Base-by-base conservation (phyloP, 306 rosid species). In the Ammopiptanthus mongolicus region DNA sequence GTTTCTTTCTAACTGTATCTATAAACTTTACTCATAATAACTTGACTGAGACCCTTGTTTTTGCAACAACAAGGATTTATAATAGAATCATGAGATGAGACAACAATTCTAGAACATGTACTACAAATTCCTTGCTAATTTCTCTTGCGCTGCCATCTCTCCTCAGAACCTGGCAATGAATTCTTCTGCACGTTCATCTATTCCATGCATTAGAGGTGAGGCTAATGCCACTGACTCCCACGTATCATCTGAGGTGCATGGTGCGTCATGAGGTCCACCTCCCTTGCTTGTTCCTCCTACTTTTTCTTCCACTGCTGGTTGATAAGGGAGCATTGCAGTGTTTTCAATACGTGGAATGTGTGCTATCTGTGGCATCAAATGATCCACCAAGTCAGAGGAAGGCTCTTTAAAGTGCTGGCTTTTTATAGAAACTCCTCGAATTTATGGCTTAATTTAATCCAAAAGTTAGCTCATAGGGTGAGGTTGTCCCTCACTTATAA, bases 111-210 rank as follows among this genome's bases (percentile, higher is more conserved):
- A 74, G 34, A 52, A 46, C 76, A 23, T 1, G 52, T 6, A 46
- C 78, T 81, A 79, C 15, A 84, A 65, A 64, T 41, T 59, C 10
- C 79, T 79, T 3, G 90, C 88, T 28, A 84, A 41, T 63, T 19
- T 82, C 88, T 86, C 88, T 37, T 89, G 91, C 3, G 69, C 88
- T 55, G 64, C 77, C 91, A 90, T 82, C 28, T 90, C 83, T 23
- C 73, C 65, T 64, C 91, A 68, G 62, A 92, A 85, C 78, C 80
- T 86, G 3, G 81, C 70, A 46, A 90, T 90, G 47, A 92, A 90
- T 71, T 88, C 86, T 77, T 88, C 96, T 0, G 93, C 97, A 81
- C 93, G 78, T 69, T 82, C 82, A 56, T 92, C 86, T 10, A 92
- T 90, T 53, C 92, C 90, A 6, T 60, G 78, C 91, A 84, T 80